Percentiles rank a stretch among this genome's conserved stretches.
Conservation (phyloP, 2,329 filamentous ascomycete genomes). For the Harringtonia aguacate region DNA sequence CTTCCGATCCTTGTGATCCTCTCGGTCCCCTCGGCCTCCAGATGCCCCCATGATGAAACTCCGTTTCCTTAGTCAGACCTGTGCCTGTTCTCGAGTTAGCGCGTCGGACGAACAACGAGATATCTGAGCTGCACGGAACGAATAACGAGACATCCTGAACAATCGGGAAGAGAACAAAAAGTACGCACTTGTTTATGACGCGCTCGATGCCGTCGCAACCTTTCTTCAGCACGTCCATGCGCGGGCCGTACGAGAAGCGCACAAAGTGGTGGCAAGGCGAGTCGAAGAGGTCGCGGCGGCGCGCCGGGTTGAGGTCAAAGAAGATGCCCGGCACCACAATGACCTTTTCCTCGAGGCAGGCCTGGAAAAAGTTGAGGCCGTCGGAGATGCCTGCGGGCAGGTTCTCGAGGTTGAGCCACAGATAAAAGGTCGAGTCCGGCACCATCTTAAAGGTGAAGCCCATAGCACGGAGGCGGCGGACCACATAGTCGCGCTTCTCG, state of each 20-base stretch:
- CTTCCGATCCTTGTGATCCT: too few species aligned
- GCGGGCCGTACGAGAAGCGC: slow-evolving; percentile 73
- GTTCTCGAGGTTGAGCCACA: slow-evolving; percentile 59
- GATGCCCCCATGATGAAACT: too few species aligned
- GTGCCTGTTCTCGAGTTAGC: too few species aligned
- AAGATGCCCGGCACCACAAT: slow-evolving; percentile 97
- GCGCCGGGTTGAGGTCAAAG: slow-evolving; percentile 89
- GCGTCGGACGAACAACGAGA: too few species aligned
- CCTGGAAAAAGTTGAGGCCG: slow-evolving; percentile 93
- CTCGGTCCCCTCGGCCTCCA: too few species aligned
- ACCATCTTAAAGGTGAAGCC: slow-evolving; percentile 78
- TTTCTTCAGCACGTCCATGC: slow-evolving; percentile 66
- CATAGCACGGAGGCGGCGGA: slow-evolving; percentile 69
- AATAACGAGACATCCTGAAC: too few species aligned
- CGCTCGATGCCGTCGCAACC: slow-evolving; percentile 79
- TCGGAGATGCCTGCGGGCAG: slow-evolving; percentile 78
- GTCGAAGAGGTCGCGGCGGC: slow-evolving; percentile 85
- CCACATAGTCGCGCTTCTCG: slow-evolving; percentile 85
- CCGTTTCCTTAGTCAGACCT: too few species aligned
- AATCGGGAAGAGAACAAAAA: too few species aligned
- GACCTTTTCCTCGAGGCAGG: slow-evolving; percentile 84
- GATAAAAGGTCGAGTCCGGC: slow-evolving; percentile 89
- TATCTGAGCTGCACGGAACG: too few species aligned
- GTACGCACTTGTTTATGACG: slow-evolving; percentile 58
- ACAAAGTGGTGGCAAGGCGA: slow-evolving; percentile 91